phyloP scores from a whole-genome alignment of 2,329 filamentous ascomycete genomes.

The Diaporthe nobilis region DNA sequence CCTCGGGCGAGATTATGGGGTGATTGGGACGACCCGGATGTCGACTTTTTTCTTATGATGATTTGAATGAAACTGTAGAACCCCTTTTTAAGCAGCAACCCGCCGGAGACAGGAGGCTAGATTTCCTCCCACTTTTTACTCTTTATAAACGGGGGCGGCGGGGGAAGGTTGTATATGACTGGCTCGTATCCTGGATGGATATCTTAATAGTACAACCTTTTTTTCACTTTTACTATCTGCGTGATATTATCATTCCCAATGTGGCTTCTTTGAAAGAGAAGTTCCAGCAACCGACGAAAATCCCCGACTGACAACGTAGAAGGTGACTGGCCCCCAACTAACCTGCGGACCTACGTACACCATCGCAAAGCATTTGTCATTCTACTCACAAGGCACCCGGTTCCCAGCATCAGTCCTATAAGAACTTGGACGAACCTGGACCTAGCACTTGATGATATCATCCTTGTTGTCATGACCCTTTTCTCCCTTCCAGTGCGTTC shows the following conservation, averaged over 20 bases:
- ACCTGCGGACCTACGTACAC: too few relatives aligned
- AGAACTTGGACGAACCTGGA: neutral
- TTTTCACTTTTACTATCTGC: neutral
- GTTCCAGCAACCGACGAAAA: too few relatives aligned
- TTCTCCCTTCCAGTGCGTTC: neutral
- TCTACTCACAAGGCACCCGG: neutral
- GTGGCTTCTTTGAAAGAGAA: neutral
- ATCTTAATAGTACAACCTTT: constrained; percentile 45
- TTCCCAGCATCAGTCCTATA: neutral
- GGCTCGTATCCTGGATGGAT: constrained; percentile 64
- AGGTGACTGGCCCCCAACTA: too few relatives aligned
- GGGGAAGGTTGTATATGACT: constrained; percentile 60
- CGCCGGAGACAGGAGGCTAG: constrained; percentile 36
- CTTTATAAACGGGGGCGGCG: constrained; percentile 26
- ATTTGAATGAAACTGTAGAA: constrained; percentile 39
- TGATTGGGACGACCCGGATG: constrained; percentile 36
- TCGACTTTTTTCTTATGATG: constrained; percentile 36
- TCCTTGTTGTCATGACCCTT: neutral
- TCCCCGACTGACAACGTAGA: too few relatives aligned
- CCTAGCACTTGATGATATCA: neutral
- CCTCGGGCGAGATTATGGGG: neutral
- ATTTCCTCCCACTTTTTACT: constrained; percentile 44
- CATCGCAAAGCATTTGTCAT: neutral
- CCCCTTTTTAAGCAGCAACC: constrained; percentile 12
- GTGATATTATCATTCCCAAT: neutral